These are phyloP conservation scores for Fusarium penzigii DNA, from an alignment of 2,329 filamentous ascomycete species.

Conservation along the genomic window DNA sequence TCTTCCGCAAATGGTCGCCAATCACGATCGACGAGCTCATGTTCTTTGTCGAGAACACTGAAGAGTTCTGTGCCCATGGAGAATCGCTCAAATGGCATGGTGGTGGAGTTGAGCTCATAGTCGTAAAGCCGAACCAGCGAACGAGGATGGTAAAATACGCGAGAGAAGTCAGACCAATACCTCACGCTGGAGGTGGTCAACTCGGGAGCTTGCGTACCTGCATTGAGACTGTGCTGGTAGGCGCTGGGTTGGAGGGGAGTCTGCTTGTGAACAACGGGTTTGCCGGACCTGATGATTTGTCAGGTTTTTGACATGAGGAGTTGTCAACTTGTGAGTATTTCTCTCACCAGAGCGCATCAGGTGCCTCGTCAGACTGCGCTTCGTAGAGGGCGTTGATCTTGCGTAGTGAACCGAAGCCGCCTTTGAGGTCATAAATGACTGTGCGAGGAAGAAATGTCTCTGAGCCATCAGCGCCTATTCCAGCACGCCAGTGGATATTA, in stretches of 20 bases:
- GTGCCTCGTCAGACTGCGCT: constrained; percentile 38
- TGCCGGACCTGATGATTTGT: constrained; percentile 56
- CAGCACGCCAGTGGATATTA: constrained; percentile 82
- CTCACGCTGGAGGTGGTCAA: constrained; percentile 73
- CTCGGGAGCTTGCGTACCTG: constrained; percentile 64
- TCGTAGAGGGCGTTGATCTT: constrained; percentile 91
- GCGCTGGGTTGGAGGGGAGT: constrained; percentile 66
- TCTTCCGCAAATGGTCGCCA: constrained; percentile 87
- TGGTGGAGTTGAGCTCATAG: constrained; percentile 76
- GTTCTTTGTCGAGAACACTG: constrained; percentile 69
- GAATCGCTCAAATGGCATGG: constrained; percentile 89
- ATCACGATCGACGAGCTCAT: constrained; percentile 89
- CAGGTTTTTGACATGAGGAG: background rate
- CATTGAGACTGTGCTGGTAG: constrained; percentile 80
- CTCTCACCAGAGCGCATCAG: constrained; percentile 38
- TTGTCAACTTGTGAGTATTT: background rate
- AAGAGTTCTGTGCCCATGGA: constrained; percentile 82
- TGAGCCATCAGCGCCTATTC: constrained; percentile 76
- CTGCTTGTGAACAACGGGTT: constrained; percentile 68
- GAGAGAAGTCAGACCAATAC: constrained; percentile 96
- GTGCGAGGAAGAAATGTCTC: constrained; percentile 93
- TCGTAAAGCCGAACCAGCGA: constrained; percentile 87
- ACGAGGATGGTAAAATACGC: constrained; percentile 87
- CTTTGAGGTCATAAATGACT: constrained; percentile 93
- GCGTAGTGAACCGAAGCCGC: constrained; percentile 83